Evolutionary conservation across 257 asterid species (phyloP).

Genomic region (Cynanchum wilfordii): DNA sequence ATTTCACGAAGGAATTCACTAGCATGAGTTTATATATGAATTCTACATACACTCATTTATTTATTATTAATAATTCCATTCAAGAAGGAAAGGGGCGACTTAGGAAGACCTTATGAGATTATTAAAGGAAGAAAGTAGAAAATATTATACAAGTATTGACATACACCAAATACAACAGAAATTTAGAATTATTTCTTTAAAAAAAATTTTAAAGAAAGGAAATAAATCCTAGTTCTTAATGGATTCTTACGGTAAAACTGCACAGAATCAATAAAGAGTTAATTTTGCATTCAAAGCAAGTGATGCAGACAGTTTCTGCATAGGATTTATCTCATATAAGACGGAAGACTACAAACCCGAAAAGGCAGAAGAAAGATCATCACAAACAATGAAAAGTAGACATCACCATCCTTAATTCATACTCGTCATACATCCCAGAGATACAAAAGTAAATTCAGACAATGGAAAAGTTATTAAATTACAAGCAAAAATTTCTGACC

Average conservation of each 20-base stretch:
- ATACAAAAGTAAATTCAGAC: not conserved
- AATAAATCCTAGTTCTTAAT: too few species aligned
- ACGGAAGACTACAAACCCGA: not conserved
- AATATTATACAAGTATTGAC: too few species aligned
- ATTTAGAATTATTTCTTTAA: too few species aligned
- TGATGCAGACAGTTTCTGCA: not conserved
- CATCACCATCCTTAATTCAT: not conserved
- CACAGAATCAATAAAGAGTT: too few species aligned
- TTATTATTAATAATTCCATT: too few species aligned
- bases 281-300: too few species aligned
- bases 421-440: not conserved
- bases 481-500: conserved; percentile 20
- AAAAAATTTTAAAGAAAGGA: too few species aligned
- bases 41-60: too few species aligned
- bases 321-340: not conserved
- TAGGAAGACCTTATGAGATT: not conserved
- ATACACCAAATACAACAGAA: too few species aligned
- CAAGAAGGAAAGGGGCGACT: not conserved
- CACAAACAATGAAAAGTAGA: not conserved
- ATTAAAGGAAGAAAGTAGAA: too few species aligned
- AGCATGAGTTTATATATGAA: not conserved
- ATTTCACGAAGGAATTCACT: not conserved
- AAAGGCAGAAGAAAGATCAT: not conserved
- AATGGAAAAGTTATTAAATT: not conserved
- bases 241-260: too few species aligned